phyloP scores from a whole-genome alignment of 768 basidiomycete species.

The Pulveroboletus sp. region DNA sequence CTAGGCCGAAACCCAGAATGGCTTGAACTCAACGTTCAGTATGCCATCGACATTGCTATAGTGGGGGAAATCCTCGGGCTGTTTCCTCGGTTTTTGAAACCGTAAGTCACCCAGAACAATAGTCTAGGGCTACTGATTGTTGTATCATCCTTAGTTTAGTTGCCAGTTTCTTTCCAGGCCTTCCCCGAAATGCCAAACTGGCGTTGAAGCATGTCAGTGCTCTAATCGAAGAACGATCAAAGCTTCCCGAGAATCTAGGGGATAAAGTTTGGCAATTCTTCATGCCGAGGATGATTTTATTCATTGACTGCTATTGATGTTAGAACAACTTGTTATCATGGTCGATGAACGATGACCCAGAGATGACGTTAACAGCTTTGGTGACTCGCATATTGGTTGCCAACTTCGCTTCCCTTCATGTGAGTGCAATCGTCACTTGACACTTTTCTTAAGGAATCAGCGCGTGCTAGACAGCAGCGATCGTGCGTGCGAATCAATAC shows the following conservation, averaged over 20 bases:
- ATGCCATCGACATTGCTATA: not conserved
- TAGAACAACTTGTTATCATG: not conserved
- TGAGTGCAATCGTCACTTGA: not conserved
- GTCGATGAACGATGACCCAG: not conserved
- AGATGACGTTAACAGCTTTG: not conserved
- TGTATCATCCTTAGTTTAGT: not conserved
- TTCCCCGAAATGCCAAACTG: not conserved
- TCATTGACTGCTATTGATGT: too few relatives aligned
- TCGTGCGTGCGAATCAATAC: not conserved
- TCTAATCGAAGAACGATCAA: slow-evolving; percentile 1
- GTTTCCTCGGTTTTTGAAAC: not conserved
- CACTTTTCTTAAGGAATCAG: too few relatives aligned
- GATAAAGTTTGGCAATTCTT: too few relatives aligned
- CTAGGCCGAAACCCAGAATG: not conserved
- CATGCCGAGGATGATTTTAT: too few relatives aligned
- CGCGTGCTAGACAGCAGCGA: not conserved
- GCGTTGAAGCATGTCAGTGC: not conserved
- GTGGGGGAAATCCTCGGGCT: not conserved
- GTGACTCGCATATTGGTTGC: not conserved
- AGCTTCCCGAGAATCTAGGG: not conserved
- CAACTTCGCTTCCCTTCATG: not conserved
- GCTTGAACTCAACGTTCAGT: slow-evolving; percentile 1
- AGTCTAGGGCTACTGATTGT: too few relatives aligned
- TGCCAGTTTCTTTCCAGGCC: not conserved
- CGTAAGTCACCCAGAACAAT: not conserved